phyloP scores from a whole-genome alignment of 768 basidiomycete species.

The Ephemerocybe angulata region DNA sequence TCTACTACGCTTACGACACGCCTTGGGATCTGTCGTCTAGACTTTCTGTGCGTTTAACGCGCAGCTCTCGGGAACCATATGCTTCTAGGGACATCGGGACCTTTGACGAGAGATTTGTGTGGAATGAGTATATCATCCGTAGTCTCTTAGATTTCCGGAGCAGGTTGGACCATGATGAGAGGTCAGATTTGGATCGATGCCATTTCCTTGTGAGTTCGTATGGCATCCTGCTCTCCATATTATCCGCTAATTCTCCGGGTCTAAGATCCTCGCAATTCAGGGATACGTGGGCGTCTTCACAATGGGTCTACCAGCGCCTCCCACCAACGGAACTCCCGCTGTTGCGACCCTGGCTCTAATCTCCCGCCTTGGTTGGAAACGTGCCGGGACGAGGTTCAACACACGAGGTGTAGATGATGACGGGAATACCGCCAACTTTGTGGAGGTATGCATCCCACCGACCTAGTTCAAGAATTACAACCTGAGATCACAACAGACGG shows the following conservation, averaged over 20 bases:
- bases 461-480: conserved; percentile 10
- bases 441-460: conserved; percentile 58
- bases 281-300: conserved; percentile 86
- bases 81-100: conserved; percentile 44
- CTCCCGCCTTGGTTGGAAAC: conserved; percentile 87
- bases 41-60: conserved; percentile 62
- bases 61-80: conserved; percentile 27
- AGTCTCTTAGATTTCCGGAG: conserved; percentile 88
- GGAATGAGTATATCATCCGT: conserved; percentile 90
- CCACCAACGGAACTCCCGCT: conserved; percentile 66
- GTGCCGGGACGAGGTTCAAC: conserved; percentile 96
- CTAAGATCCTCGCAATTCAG: conserved; percentile 85
- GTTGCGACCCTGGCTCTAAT: conserved; percentile 78
- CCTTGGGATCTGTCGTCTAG: conserved; percentile 90
- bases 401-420: conserved; percentile 95
- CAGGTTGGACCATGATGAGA: conserved; percentile 64
- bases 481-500: conserved; percentile 54
- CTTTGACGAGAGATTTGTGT: conserved; percentile 88
- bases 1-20: conserved; percentile 84
- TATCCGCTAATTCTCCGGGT: conserved; percentile 9
- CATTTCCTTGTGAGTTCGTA: conserved; percentile 75
- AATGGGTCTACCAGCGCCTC: conserved; percentile 72
- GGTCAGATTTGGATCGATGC: conserved; percentile 73
- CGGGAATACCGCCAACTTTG: conserved; percentile 93
- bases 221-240: conserved; percentile 11